Percentiles rank a stretch among this genome's conserved stretches.
Evolutionary conservation across 768 basidiomycete species (phyloP).

Genomic region (Rickenella mellea): DNA sequence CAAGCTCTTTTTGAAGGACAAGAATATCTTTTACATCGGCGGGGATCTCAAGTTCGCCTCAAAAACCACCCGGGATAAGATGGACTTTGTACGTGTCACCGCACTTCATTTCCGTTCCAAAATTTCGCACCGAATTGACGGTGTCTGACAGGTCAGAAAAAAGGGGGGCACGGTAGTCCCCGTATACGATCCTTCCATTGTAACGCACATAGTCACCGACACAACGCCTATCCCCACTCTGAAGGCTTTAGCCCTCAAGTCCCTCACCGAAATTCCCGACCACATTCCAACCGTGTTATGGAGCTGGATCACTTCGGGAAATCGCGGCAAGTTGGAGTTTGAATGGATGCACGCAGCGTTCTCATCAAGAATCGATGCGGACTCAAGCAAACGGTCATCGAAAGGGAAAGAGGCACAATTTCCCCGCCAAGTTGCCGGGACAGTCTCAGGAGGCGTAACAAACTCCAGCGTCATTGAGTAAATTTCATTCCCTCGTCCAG

Average conservation of each 20-base stretch:
- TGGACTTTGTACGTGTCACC: constrained; percentile 48
- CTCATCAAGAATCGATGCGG: constrained; percentile 36
- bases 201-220: constrained; percentile 65
- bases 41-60: constrained; percentile 48
- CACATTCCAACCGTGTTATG: constrained; percentile 57
- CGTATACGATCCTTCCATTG: constrained; percentile 39
- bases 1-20: constrained; percentile 36
- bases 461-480: constrained; percentile 3
- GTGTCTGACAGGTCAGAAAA: constrained; percentile 40
- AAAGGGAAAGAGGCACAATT: not conserved
- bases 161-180: constrained; percentile 56
- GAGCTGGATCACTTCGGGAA: constrained; percentile 45
- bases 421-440: not conserved
- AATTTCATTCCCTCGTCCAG: constrained; percentile 12
- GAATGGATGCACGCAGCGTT: constrained; percentile 41
- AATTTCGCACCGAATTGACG: not conserved
- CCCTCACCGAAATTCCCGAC: constrained; percentile 48
- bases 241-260: constrained; percentile 37
- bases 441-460: constrained; percentile 5
- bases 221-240: constrained; percentile 20
- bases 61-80: constrained; percentile 40
- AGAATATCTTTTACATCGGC: constrained; percentile 48
- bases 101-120: not conserved
- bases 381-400: constrained; percentile 15
- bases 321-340: constrained; percentile 20